Evolutionary conservation across 225 moss, liverwort and hornwort genomes (phyloP), one percentile per base, ranked within the genome.

Genomic region (Anthoceros angustus): DNA sequence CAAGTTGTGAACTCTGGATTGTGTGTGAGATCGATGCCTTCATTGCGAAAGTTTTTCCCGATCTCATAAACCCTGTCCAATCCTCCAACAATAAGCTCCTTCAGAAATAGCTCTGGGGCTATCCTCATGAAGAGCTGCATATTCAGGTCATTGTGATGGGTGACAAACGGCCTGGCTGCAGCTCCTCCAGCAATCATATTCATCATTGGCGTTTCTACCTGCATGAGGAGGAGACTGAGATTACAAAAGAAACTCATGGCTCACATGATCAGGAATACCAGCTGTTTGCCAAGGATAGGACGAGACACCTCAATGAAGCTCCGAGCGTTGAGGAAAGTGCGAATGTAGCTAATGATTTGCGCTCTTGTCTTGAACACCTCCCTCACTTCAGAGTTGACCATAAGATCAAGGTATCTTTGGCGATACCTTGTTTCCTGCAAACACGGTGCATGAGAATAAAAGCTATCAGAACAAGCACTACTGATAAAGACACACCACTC

Each of bases 131-230:
- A 95, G 16, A 91, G 77, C 72, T 91, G 80, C 80, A 88, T 73
- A 71, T 91, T 88, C 64, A 95, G 76, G 32, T 95, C 95, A 64
- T 95, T 95, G 66, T 91, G 95, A 78, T 95, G 91, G 2, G 95
- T 95, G 66, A 84, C 83, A 46, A 95, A 95, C 9, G 88, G 95
- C 77, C 78, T 95, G 40, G 91, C 91, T 49, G 91, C 88, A 73
- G 95, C 95, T 69, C 91, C 95, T 43, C 91, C 95, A 45, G 88
- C 85, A 42, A 95, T 95, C 77, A 91, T 86, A 68, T 91, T 95
- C 86, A 95, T 91, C 95, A 91, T 95, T 10, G 95, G 90, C 32
- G 91, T 95, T 79, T 95, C 95, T 72, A 95, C 92, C 88, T 92
- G 70, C 72, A 67, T 12, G 21, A 50, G 42, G 43, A 46, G 43